Percentiles rank a stretch among this genome's conserved stretches.
Evolutionary conservation across 2,329 filamentous ascomycete species (phyloP).

Genomic region (Ceratocystis ficicola): DNA sequence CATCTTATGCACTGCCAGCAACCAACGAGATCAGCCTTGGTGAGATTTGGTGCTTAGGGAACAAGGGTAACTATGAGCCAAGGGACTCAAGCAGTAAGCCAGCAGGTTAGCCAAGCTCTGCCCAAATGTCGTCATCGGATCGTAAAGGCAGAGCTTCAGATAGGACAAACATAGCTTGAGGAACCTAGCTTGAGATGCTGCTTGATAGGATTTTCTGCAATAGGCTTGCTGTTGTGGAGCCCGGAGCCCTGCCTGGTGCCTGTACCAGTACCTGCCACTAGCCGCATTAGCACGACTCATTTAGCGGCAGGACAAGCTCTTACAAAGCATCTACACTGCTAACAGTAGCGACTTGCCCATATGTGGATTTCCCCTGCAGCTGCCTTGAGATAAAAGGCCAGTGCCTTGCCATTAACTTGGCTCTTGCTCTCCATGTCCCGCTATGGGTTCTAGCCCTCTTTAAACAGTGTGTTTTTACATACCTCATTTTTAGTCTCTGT

Average conservation of each 20-base stretch:
- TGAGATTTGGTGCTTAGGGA: background rate
- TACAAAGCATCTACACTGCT: conserved; percentile 1
- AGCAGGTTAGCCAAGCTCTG: background rate
- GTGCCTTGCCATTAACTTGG: background rate
- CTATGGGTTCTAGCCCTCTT: conserved; percentile 3
- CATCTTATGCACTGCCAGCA: background rate
- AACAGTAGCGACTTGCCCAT: background rate
- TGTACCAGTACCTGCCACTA: conserved; percentile 9
- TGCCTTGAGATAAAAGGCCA: background rate
- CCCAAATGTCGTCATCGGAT: background rate
- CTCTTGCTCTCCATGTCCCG: background rate
- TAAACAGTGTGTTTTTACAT: background rate
- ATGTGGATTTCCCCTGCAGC: conserved; percentile 8
- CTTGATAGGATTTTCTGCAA: background rate
- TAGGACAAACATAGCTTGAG: background rate
- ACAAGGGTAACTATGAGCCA: background rate
- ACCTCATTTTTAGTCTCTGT: background rate
- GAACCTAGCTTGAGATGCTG: background rate
- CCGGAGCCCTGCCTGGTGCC: background rate
- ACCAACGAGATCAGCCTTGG: background rate
- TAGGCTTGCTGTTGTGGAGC: background rate
- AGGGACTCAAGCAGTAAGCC: background rate
- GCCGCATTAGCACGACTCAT: background rate
- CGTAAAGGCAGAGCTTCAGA: background rate
- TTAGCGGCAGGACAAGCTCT: background rate